These are phyloP conservation scores for Ceratobasidium sp. DNA, from an alignment of 1,284 basidiomycete genomes.

Conservation along the genomic window DNA sequence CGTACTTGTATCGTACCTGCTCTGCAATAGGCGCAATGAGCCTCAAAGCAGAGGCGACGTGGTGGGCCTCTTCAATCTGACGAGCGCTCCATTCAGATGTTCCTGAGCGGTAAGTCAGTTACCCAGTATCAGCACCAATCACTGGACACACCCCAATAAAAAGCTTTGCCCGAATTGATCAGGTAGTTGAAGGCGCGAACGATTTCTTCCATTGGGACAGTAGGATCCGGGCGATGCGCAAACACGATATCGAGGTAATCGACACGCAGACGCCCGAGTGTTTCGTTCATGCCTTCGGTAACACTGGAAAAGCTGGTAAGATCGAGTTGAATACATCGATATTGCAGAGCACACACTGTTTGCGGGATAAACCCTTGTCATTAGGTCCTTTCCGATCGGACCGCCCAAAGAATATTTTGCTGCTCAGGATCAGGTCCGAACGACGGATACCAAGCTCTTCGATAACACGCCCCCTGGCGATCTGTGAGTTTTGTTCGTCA, in stretches of 20 bases:
- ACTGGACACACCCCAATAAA: conserved; percentile 61
- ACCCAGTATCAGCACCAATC: too few relatives aligned
- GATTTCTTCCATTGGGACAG: conserved; percentile 60
- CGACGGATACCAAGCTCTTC: conserved; percentile 63
- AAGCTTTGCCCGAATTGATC: conserved; percentile 76
- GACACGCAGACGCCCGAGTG: conserved; percentile 76
- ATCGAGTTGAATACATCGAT: too few relatives aligned
- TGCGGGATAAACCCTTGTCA: conserved; percentile 57
- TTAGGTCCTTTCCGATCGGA: conserved; percentile 58
- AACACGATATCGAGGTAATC: conserved; percentile 69
- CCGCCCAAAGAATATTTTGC: conserved; percentile 64
- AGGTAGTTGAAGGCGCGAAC: conserved; percentile 74
- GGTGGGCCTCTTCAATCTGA: conserved; percentile 79
- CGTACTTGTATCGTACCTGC: conserved; percentile 79
- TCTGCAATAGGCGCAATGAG: conserved; percentile 82
- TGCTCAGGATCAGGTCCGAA: conserved; percentile 62
- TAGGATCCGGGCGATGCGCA: conserved; percentile 60
- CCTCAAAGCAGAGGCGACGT: conserved; percentile 77
- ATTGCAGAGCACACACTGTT: conserved; percentile 56
- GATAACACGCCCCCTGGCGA: conserved; percentile 63
- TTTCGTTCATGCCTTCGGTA: conserved; percentile 80
- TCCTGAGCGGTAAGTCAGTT: conserved; percentile 49
- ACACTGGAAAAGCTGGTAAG: conserved; percentile 53
- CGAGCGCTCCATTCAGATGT: conserved; percentile 85
- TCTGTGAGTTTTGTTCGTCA: too few relatives aligned